Percentiles rank a stretch among this genome's conserved stretches.
Evolutionary conservation across 2,329 filamentous ascomycete species (phyloP).

Genomic region (Sordariomycetes sp.): DNA sequence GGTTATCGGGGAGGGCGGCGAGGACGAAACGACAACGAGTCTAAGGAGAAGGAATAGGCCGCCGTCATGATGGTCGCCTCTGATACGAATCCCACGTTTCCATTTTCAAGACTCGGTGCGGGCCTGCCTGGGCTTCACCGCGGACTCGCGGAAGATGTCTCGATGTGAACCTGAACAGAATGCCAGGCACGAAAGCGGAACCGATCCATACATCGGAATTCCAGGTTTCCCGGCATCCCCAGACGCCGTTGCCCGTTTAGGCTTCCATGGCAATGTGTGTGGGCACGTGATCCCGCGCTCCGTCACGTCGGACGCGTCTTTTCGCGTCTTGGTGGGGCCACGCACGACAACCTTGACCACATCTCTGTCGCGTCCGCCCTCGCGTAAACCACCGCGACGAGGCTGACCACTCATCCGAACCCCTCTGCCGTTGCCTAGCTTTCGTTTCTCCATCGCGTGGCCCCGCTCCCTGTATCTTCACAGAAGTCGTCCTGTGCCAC

Average conservation of each 20-base stretch:
- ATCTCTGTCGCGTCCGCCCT: not conserved
- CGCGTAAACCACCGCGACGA: not conserved
- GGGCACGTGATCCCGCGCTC: slow-evolving; percentile 8
- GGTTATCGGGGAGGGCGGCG: not conserved
- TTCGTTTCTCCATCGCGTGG: not conserved
- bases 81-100: not conserved
- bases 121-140: too few species aligned
- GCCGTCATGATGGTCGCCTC: not conserved
- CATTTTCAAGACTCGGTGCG: not conserved
- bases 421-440: not conserved
- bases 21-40: not conserved
- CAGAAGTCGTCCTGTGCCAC: too few species aligned
- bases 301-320: slow-evolving; percentile 2
- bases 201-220: too few species aligned
- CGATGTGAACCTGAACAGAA: too few species aligned
- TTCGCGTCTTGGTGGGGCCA: slow-evolving; percentile 6
- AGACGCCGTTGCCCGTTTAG: too few species aligned
- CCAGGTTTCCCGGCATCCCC: too few species aligned
- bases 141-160: too few species aligned
- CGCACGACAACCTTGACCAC: not conserved
- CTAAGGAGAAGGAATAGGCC: slow-evolving; percentile 2
- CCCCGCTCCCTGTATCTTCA: not conserved
- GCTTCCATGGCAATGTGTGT: not conserved
- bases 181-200: too few species aligned
- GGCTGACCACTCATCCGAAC: not conserved